phyloP scores from a whole-genome alignment of 768 basidiomycete species.

The Mycena albidolilacea region DNA sequence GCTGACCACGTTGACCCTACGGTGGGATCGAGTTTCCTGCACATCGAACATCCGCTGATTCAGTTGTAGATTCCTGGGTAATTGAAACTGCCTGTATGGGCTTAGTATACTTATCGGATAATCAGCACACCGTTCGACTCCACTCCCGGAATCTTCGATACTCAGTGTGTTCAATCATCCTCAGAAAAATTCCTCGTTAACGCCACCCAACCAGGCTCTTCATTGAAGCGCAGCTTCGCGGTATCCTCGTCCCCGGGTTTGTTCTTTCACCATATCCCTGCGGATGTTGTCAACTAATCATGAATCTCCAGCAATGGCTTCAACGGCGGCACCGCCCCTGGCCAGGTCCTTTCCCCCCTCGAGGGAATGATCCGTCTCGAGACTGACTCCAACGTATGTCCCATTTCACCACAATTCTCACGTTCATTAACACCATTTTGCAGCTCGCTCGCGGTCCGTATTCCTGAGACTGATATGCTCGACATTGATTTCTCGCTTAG shows the following conservation, averaged over 20 bases:
- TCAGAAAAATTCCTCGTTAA: too few relatives aligned
- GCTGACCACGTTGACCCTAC: slow-evolving; percentile 43
- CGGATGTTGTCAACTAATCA: not conserved
- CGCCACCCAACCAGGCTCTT: slow-evolving; percentile 36
- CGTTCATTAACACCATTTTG: not conserved
- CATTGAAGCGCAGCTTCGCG: slow-evolving; percentile 50
- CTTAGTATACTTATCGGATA: not conserved
- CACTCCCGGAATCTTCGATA: slow-evolving; percentile 49
- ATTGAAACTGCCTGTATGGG: not conserved
- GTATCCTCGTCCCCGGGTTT: slow-evolving; percentile 45
- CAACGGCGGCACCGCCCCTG: slow-evolving; percentile 42
- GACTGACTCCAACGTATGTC: slow-evolving; percentile 27
- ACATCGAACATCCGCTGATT: not conserved
- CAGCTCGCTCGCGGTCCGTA: slow-evolving; percentile 40
- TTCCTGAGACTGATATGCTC: slow-evolving; percentile 17
- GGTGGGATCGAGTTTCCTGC: slow-evolving; percentile 6
- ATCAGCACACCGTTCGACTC: slow-evolving; percentile 51
- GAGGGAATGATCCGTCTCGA: slow-evolving; percentile 39
- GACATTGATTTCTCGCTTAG: slow-evolving; percentile 42
- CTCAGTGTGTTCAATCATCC: slow-evolving; percentile 37
- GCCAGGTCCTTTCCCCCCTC: slow-evolving; percentile 38
- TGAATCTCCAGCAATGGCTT: slow-evolving; percentile 33
- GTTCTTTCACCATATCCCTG: slow-evolving; percentile 27
- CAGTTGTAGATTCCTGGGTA: slow-evolving; percentile 28
- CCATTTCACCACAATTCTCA: too few relatives aligned